Percentiles rank a stretch among this genome's conserved stretches.
phyloP scores from a whole-genome alignment of 2,329 filamentous ascomycete genomes.

The Botryotinia calthae region DNA sequence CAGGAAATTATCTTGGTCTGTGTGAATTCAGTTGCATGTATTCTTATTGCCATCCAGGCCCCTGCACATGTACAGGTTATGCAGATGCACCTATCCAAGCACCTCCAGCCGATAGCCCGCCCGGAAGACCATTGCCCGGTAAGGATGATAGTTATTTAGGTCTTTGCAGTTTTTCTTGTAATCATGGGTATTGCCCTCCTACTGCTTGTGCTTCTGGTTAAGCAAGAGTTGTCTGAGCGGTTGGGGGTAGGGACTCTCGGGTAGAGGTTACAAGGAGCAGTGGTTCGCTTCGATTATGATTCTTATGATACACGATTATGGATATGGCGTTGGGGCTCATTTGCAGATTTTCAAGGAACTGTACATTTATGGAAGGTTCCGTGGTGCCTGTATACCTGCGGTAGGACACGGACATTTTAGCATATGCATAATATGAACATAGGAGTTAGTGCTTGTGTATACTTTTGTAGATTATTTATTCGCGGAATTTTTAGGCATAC shows the following conservation, averaged over 20 bases:
- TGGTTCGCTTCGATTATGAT: not conserved
- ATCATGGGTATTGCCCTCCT: slow-evolving; percentile 43
- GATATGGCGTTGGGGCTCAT: not conserved
- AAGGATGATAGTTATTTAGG: slow-evolving; percentile 43
- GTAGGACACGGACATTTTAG: accelerated
- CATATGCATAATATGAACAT: not conserved
- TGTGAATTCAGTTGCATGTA: slow-evolving; percentile 38
- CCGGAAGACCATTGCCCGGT: slow-evolving; percentile 40
- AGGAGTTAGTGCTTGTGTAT: not conserved
- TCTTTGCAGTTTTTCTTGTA: slow-evolving; percentile 48
- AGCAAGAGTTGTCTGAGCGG: not conserved
- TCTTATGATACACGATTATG: not conserved
- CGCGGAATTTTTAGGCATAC: not conserved
- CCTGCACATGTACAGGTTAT: slow-evolving; percentile 32
- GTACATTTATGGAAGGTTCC: not conserved
- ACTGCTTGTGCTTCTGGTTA: slow-evolving; percentile 21
- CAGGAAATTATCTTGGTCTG: slow-evolving; percentile 41
- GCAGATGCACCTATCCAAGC: slow-evolving; percentile 22
- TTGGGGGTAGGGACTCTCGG: not conserved
- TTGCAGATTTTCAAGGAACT: not conserved
- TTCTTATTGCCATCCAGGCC: slow-evolving; percentile 31
- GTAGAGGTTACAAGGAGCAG: not conserved
- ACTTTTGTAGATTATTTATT: not conserved
- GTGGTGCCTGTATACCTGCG: not conserved
- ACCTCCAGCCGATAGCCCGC: slow-evolving; percentile 32